Evolutionary conservation across 805 yeast species (phyloP).

Genomic region (Pichia paraexigua): DNA sequence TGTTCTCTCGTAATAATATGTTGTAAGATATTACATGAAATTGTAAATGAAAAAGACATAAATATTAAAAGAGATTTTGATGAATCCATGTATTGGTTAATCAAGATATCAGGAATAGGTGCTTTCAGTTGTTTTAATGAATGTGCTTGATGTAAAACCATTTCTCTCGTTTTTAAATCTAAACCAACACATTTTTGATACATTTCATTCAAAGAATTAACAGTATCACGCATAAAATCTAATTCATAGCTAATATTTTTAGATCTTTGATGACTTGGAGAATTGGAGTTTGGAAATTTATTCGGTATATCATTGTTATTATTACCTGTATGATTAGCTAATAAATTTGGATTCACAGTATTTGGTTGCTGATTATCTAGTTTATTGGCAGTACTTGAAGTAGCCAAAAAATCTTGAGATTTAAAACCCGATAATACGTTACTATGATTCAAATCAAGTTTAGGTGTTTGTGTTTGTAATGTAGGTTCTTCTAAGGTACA

Average conservation of each 20-base stretch:
- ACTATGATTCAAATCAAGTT: not conserved
- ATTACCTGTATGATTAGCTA: not conserved
- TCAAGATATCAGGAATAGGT: not conserved
- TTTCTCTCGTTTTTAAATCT: conserved; percentile 1
- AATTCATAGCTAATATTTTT: not conserved
- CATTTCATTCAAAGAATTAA: not conserved
- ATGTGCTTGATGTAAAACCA: not conserved
- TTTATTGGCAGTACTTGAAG: not conserved
- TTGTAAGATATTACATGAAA: not conserved
- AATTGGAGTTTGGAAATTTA: not conserved
- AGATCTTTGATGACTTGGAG: not conserved
- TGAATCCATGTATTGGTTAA: conserved; percentile 1
- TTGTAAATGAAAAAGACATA: not conserved
- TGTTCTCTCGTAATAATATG: not conserved
- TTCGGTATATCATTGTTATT: not conserved
- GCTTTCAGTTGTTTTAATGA: not conserved
- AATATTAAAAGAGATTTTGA: not conserved
- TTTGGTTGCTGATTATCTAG: not conserved
- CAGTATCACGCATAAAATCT: not conserved
- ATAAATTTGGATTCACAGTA: not conserved
- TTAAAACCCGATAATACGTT: not conserved
- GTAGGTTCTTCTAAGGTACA: not conserved
- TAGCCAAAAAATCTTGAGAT: not conserved
- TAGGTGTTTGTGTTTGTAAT: not conserved
- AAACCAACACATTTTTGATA: not conserved